Evolutionary conservation across 768 basidiomycete species (phyloP).

Genomic region (Lactarius hengduanensis): DNA sequence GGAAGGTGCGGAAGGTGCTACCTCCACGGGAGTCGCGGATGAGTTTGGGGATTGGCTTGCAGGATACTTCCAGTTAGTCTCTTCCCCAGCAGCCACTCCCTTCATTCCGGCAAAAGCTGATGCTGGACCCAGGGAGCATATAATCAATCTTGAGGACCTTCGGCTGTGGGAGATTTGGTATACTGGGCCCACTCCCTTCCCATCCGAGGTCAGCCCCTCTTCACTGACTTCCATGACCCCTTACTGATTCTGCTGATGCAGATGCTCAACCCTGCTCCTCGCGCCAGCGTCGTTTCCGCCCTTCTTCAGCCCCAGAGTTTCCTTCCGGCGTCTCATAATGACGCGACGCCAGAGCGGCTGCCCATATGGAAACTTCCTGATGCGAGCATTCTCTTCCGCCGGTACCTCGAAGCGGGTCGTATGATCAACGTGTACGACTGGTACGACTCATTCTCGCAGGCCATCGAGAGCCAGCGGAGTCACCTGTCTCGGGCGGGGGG

Average conservation of each 20-base stretch:
- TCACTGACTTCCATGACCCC: not conserved
- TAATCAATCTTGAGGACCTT: constrained; percentile 48
- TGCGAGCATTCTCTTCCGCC: constrained; percentile 69
- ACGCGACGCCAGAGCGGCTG: constrained; percentile 1
- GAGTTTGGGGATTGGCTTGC: constrained; percentile 51
- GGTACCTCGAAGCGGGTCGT: constrained; percentile 76
- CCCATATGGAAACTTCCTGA: constrained; percentile 62
- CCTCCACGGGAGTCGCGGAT: constrained; percentile 23
- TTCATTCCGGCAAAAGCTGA: constrained; percentile 1
- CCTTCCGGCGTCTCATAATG: constrained; percentile 21
- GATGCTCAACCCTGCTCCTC: constrained; percentile 69
- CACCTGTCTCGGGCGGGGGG: constrained; percentile 23
- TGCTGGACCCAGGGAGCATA: constrained; percentile 38
- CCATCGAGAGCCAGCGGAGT: constrained; percentile 56
- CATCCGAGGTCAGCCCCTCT: constrained; percentile 53
- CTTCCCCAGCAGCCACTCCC: constrained; percentile 5
- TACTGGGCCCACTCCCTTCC: constrained; percentile 61
- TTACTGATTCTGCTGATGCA: constrained; percentile 32
- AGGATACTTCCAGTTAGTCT: constrained; percentile 25
- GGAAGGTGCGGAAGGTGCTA: constrained; percentile 9
- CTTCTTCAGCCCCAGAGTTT: constrained; percentile 60
- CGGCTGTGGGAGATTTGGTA: constrained; percentile 74
- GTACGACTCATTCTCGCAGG: constrained; percentile 74
- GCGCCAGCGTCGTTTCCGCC: constrained; percentile 58
- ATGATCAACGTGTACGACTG: constrained; percentile 88